Base-by-base conservation (phyloP, 140 eudicot species). In the Cichorium intybus region DNA sequence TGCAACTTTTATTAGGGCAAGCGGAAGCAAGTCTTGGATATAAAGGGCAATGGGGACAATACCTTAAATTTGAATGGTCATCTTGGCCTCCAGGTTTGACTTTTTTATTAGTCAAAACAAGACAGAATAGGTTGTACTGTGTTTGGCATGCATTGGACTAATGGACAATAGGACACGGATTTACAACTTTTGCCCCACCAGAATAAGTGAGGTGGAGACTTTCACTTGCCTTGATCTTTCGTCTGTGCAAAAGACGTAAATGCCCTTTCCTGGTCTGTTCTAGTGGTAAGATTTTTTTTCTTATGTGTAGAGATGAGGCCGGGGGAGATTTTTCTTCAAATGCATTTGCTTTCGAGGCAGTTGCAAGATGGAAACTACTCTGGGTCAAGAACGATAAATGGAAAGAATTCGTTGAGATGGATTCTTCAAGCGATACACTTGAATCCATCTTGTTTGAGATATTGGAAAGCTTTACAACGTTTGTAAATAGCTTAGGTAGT, bases 11-110 rank as follows among this genome's bases (percentile, higher is more conserved):
- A 59, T 76, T 88, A 29, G 98, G 89, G 22, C 98, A 88, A 77
- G 98, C 91, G 24, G 98, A 91, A 83, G 98, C 77, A 21, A 91
- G 98, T 82, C 73, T 87, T 58, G 96, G 96, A 60, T 87, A 87
- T 12, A 84, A 75, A 82, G 66, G 55, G 5, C 91, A 85, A 70
- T 91, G 98, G 98, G 87, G 83, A 47, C 74, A 50, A 20, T 79
- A 81, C 70, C 78, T 91, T 54, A 73, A 64, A 46, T 80, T 76
- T 64, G 98, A 91, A 81, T 91, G 89, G 95, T 79, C 60, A 59
- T 76, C 96, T 54, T 91, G 98, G 98, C 91, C 96, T 27, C 84
- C 89, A 91, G 97, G 97, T 91, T 71, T 50, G 74, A 3, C 50
- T 70, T 41, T 41, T 41, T 20, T 64, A 27, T n/a, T 12, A 11